Conservation (phyloP, 1,284 basidiomycete genomes). For the Golubevia pallescens region DNA sequence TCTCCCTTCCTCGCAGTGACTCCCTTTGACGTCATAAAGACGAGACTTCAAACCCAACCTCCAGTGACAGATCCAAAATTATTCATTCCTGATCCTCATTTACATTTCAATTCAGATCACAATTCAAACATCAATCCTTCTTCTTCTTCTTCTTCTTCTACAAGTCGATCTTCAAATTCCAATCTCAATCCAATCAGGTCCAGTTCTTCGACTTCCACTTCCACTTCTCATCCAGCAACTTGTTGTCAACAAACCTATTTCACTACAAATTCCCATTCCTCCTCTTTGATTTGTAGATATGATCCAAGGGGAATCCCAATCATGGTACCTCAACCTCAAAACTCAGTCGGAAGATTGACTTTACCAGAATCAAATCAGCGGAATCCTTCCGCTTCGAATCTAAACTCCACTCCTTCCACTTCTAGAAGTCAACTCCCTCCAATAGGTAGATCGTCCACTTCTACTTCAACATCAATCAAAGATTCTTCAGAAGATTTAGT, state of each 20-base stretch:
- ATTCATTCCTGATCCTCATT: slow-evolving; percentile 26
- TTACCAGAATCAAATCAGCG: not conserved
- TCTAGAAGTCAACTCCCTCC: no score
- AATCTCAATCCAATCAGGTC: slow-evolving; percentile 7
- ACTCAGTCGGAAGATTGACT: not conserved
- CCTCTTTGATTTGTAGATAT: slow-evolving; percentile 54
- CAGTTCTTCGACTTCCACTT: slow-evolving; percentile 15
- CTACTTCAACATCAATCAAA: no score
- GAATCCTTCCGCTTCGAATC: slow-evolving; percentile 9
- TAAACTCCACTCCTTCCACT: slow-evolving; percentile 16
- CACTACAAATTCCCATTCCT: slow-evolving; percentile 42
- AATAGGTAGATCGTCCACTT: not conserved
- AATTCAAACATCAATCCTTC: slow-evolving; percentile 1
- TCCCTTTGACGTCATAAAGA: slow-evolving; percentile 91
- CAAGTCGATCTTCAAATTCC: slow-evolving; percentile 19
- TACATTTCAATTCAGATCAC: slow-evolving; percentile 8
- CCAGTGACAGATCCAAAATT: slow-evolving; percentile 35
- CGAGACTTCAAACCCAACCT: slow-evolving; percentile 83
- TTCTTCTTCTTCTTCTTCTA: slow-evolving; percentile 9
- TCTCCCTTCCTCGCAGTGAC: slow-evolving; percentile 74
- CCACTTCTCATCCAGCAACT: slow-evolving; percentile 32
- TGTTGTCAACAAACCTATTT: slow-evolving; percentile 65
- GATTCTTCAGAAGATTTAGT: no score
- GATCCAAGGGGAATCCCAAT: slow-evolving; percentile 45
- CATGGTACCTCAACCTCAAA: slow-evolving; percentile 10